Evolutionary conservation across 805 yeast genomes (phyloP), one percentile per base, ranked within the genome.

Genomic region (Kuraishia cidri): DNA sequence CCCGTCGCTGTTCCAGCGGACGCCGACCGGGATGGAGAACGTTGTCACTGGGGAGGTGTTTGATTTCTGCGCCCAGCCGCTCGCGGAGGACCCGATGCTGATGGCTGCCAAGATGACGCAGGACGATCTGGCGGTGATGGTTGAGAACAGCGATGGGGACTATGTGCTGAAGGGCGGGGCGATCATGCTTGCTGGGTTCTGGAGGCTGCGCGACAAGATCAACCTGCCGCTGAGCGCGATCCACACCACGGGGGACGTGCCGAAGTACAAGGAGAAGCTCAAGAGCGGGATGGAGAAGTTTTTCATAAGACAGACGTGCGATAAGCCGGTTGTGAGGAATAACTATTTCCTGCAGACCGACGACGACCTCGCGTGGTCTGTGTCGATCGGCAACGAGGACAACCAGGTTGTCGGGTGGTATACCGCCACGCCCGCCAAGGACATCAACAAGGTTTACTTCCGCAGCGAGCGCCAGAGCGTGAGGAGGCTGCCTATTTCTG

Each of bases 181-280:
- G 4, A 72, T 78, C 31, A 58, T 74, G 45, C 60, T 78, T 29
- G 79, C 86, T 3, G 85, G 79, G 0, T 79, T 77, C 50, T 78
- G 85, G 85, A 61, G 82, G 46, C 62, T 79, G 26, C 63, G 55
- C 33, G 85, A 79, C 45, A 79, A 79, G 48, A 46, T 69, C 21
- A 64, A 72, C 35, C 52, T 69, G 53, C 75, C 80, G 12, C 52
- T 78, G 28, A 56, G 66, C 25, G 64, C 62, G 16, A 77, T 78
- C 39, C 86, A 79, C 48, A 72, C 78, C 7, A 56, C 69, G 28
- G 85, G 83, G 18, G 79, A 75, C 43, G 85, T 79, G 24, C 85
- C 85, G 9, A 72, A 76, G 45, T 78, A 69, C 45, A 61, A 69
- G 34, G 70, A 67, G 24, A 71, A 76, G 44, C 62, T 78, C 44